Percentiles rank a stretch among this genome's conserved stretches.
Evolutionary conservation across 176 grass and related monocot species (phyloP).

Genomic region (Juncus inflexus): DNA sequence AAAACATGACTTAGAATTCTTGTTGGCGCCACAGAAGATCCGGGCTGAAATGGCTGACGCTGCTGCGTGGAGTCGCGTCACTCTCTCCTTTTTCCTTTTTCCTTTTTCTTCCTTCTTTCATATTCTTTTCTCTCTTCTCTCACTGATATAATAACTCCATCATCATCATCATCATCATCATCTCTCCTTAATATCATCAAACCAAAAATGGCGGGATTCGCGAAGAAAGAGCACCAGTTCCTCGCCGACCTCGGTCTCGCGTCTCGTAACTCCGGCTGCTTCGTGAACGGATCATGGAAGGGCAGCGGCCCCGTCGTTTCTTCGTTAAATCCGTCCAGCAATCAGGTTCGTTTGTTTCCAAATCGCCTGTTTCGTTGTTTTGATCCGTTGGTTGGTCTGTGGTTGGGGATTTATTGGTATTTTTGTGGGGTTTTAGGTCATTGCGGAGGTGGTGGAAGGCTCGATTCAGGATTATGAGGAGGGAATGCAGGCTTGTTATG

Average conservation of each 20-base stretch:
- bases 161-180: background rate
- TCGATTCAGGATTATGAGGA: conserved; percentile 74
- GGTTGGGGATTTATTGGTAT: background rate
- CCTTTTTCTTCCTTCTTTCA: too few relatives aligned
- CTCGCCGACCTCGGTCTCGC: conserved; percentile 87
- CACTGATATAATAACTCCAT: background rate
- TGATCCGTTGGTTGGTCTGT: background rate
- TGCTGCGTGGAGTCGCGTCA: too few relatives aligned
- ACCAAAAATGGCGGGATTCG: conserved; percentile 49
- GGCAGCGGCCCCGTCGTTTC: conserved; percentile 47
- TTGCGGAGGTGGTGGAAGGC: conserved; percentile 85
- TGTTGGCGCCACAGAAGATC: too few relatives aligned
- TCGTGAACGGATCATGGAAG: conserved; percentile 61
- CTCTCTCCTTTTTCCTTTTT: too few relatives aligned
- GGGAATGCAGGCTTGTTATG: conserved; percentile 67
- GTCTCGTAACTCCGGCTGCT: conserved; percentile 67
- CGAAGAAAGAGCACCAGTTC: conserved; percentile 79
- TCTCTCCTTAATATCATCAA: background rate
- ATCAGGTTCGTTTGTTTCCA: conserved; percentile 44
- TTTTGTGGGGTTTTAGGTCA: conserved; percentile 48
- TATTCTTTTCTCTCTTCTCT: too few relatives aligned
- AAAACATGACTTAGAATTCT: too few relatives aligned
- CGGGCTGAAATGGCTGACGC: too few relatives aligned
- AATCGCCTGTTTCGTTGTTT: conserved; percentile 17
- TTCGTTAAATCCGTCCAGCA: conserved; percentile 62